Evolutionary conservation across 768 basidiomycete species (phyloP), one percentile per base, ranked within the genome.

Genomic region (Phlebiopsis flavidoalba): DNA sequence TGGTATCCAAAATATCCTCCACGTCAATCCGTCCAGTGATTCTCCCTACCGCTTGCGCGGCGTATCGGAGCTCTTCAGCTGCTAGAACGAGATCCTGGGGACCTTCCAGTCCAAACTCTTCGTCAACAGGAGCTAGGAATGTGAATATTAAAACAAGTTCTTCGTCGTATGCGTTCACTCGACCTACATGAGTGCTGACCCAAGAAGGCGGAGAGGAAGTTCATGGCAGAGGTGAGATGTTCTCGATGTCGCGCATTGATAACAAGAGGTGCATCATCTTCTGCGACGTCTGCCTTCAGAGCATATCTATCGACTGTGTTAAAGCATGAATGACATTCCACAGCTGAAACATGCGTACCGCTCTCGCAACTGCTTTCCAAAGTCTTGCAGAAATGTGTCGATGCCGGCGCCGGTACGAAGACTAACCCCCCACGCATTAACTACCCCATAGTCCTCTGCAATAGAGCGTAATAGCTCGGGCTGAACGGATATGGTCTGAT

Each of bases 61-160:
- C 94, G 69, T 94, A 93, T 24, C 94, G 84, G 24, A 96, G 78
- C 69, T 94, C 92, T 71, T 96, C 94, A 0, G 93, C 93, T 5
- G 84, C 92, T 11, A 91, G 70, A 6, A 95, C 92, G 4, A 95
- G 75, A 62, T 94, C 90, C n/a, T 82, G 78, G 1, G 81, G 66
- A 8, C 10, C 21, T 24, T 8, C 19, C 22, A 24, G n/a, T 17
- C 19, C n/a, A 4, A 12, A 5, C n/a, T 24, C 19, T 45, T 24
- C 43, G 10, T 37, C 35, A 19, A 6, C 6, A 14, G 35, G 15
- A 15, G 22, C 53, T 54, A 15, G 14, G 8, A n/a, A 36, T 6
- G 8, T 12, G 31, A 40, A 7, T 35, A 8, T 53, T 35, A 53
- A 12, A 10, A 35, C 10, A 15, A 11, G 14, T 11, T 14, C 6